Base-by-base conservation (phyloP, 2,329 filamentous ascomycete genomes). In the Fusarium denticulatum region DNA sequence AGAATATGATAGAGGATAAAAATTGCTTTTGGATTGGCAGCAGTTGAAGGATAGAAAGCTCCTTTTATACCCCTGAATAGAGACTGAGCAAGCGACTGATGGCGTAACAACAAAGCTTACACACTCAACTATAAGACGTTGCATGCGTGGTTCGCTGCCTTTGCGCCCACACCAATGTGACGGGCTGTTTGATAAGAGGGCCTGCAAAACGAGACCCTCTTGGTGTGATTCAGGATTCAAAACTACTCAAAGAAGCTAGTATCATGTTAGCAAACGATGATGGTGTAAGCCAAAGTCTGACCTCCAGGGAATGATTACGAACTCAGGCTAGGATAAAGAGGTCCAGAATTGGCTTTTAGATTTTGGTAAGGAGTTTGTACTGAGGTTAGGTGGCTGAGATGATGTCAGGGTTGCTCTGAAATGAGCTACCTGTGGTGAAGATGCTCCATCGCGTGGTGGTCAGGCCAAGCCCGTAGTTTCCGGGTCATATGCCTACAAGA, bases 221-320 rank as follows among this genome's bases (percentile, higher is more conserved):
- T 49, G 42, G 39, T 42, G 47, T 49, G 36, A 22, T 39, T 39
- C 32, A 70, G 42, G 40, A 40, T 46, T 34, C 43, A 50, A 57
- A 22, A 18, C 28, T 66, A 46, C 66, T 69, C 28, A 71, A 60
- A 65, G 45, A 55, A 57, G 57, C 45, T 69, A 70, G 56, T 65
- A 61, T 66, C 39, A 7, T 32, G 32, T 60, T 63, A 39, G 52
- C 40, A 50, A 69, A 52, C 45, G 52, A 62, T 24, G 67, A 64
- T 64, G 40, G 59, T 69, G 62, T 71, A 64, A 68, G 71, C 47
- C 53, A 55, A 52, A 58, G 67, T 72, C 71, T 57, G 63, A 74
- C 67, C 36, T 53, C 46, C 40, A 32, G 18, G 22, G 30, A 42
- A 22, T 36, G 20, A 67, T 18, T 30, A n/a, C 56, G 30, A 37